Evolutionary conservation across 352 stramenopile species (phyloP).

Genomic region (Phytophthora lateralis): DNA sequence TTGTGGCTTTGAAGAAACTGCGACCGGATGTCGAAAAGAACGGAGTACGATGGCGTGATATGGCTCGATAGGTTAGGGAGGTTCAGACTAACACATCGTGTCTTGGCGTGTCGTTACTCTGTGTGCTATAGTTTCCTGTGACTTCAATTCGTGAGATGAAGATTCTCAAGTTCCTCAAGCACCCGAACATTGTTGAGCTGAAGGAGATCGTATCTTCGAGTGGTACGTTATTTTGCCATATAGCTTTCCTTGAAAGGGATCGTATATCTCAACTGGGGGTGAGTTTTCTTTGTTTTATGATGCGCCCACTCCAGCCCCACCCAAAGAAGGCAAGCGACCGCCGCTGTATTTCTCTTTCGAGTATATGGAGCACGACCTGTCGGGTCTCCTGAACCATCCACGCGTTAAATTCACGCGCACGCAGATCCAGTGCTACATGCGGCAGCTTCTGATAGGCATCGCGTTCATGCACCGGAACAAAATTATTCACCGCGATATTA

Average conservation of each 20-base stretch:
- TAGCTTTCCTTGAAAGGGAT: constrained; percentile 8
- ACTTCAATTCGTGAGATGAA: constrained; percentile 98
- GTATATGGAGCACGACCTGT: constrained; percentile 89
- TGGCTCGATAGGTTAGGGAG: not conserved
- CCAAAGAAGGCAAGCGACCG: constrained; percentile 83
- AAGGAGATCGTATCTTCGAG: constrained; percentile 94
- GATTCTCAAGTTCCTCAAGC: constrained; percentile 95
- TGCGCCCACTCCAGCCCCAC: constrained; percentile 45
- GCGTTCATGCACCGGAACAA: constrained; percentile 91
- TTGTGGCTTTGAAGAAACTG: constrained; percentile 87
- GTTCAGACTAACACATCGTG: not conserved
- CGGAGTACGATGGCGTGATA: constrained; percentile 47
- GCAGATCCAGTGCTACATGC: constrained; percentile 91
- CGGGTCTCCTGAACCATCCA: constrained; percentile 81
- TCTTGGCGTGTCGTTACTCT: not conserved
- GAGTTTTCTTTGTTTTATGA: constrained; percentile 6
- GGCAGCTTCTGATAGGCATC: constrained; percentile 76
- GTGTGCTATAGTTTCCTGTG: constrained; percentile 83
- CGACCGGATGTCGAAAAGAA: constrained; percentile 88
- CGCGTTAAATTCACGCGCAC: constrained; percentile 84
- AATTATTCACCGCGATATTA: constrained; percentile 89
- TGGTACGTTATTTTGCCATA: constrained; percentile 36
- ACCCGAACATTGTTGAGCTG: constrained; percentile 95
- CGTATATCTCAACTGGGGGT: constrained; percentile 13
- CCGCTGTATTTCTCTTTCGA: constrained; percentile 90